These are phyloP conservation scores for Pestalotiopsis fici DNA, from an alignment of 2,329 filamentous ascomycete genomes.

Conservation along the genomic window DNA sequence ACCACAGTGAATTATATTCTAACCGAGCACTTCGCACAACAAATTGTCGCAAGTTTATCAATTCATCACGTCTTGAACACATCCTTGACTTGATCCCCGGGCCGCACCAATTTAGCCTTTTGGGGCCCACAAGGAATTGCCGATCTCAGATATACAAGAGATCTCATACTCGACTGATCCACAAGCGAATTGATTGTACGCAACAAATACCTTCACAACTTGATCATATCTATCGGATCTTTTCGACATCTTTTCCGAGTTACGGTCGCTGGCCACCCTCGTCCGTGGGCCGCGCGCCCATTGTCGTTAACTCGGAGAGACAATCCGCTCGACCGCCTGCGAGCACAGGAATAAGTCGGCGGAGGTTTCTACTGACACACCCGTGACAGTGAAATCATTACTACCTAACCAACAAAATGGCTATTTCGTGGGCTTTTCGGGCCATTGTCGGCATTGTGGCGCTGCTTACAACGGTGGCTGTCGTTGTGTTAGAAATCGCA, in stretches of 20 bases:
- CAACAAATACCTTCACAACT: neutral
- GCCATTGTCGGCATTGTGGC: slow-evolving; percentile 36
- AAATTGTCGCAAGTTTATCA: neutral
- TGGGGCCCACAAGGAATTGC: neutral
- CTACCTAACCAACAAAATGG: slow-evolving; percentile 26
- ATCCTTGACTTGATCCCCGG: slow-evolving; percentile 3
- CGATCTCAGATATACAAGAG: neutral
- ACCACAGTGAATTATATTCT: neutral
- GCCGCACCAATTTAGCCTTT: neutral
- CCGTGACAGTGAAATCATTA: neutral
- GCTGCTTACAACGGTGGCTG: slow-evolving; percentile 37
- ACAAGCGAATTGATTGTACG: neutral
- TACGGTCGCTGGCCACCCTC: neutral
- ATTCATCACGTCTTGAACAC: neutral
- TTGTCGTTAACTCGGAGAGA: neutral
- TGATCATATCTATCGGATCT: neutral
- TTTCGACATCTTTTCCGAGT: no score
- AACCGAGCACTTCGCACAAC: neutral
- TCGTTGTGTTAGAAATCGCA: slow-evolving; percentile 40
- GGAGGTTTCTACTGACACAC: neutral
- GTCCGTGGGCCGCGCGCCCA: neutral
- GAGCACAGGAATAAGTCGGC: neutral
- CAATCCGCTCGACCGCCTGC: neutral
- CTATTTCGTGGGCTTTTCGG: slow-evolving; percentile 33
- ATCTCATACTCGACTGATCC: neutral